Conservation (phyloP, 2,329 filamentous ascomycete genomes). For the Alternaria sp. region DNA sequence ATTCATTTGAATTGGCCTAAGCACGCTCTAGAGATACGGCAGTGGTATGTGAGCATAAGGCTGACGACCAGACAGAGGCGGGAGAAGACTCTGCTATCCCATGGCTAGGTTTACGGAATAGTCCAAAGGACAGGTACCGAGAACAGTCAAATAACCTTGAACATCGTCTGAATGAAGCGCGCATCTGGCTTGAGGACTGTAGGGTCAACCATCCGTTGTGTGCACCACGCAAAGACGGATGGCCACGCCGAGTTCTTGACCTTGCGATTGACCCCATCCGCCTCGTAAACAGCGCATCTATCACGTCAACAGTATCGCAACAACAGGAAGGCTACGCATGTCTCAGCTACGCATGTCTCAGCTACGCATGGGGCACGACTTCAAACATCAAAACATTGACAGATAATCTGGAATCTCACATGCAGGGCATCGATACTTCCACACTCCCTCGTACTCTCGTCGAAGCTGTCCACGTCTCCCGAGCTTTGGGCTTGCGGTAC, state of each 20-base stretch:
- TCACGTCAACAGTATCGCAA: background rate
- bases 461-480: slow-evolving; percentile 1
- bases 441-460: slow-evolving; percentile 1
- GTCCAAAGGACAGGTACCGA: background rate
- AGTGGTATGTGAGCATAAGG: background rate
- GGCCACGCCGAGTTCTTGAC: slow-evolving; percentile 6
- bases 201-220: background rate
- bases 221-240: background rate
- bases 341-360: slow-evolving; percentile 13
- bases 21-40: background rate
- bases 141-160: background rate
- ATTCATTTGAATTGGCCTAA: background rate
- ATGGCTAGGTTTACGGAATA: background rate
- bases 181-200: slow-evolving; percentile 5
- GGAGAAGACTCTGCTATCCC: background rate
- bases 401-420: background rate
- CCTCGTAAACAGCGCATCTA: background rate
- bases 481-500: slow-evolving; percentile 1
- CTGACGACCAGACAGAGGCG: slow-evolving; percentile 1
- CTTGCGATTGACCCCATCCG: background rate
- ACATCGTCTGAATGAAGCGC: slow-evolving; percentile 5
- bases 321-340: slow-evolving; percentile 5
- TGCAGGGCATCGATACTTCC: background rate
- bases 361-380: slow-evolving; percentile 6
- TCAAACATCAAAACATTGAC: background rate